These are phyloP conservation scores for Bolboschoenoplectus hybrid DNA, from an alignment of 202 grass and related monocot genomes.

Conservation along the genomic window DNA sequence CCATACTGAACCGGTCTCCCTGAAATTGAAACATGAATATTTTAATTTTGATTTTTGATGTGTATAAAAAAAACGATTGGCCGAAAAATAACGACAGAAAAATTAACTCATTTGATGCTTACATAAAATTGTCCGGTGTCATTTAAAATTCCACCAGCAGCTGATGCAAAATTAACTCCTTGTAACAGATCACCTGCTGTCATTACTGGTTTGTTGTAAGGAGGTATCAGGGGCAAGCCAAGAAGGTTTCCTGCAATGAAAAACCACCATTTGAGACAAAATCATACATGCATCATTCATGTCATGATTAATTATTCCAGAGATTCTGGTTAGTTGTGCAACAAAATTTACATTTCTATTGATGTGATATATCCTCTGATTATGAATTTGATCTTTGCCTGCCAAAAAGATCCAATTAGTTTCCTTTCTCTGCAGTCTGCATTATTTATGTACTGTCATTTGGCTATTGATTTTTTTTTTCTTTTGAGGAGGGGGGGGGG, in stretches of 20 bases:
- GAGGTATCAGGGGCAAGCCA: slow-evolving; percentile 48
- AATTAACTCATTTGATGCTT: not conserved
- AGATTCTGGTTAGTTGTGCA: not conserved
- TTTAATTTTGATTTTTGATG: not conserved
- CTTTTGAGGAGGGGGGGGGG: not conserved
- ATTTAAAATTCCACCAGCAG: slow-evolving; percentile 56
- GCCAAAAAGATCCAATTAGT: not conserved
- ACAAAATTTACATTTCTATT: not conserved
- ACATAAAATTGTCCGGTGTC: slow-evolving; percentile 49
- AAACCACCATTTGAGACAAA: not conserved
- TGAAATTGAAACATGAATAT: slow-evolving; percentile 8
- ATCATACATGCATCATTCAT: not conserved
- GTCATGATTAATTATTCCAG: slow-evolving; percentile 33
- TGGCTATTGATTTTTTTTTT: not conserved
- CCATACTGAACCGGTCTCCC: slow-evolving; percentile 51
- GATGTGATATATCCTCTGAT: not conserved
- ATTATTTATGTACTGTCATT: not conserved
- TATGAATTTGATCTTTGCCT: not conserved
- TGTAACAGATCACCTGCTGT: slow-evolving; percentile 28
- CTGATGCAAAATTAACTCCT: slow-evolving; percentile 63
- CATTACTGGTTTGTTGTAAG: slow-evolving; percentile 38
- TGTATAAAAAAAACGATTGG: not conserved
- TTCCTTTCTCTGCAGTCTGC: not conserved
- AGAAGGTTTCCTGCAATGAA: slow-evolving; percentile 47
- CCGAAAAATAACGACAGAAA: slow-evolving; percentile 12